These are phyloP conservation scores for Rhexocercosporidium sp. DNA, from an alignment of 2,329 filamentous ascomycete species.

Conservation along the genomic window DNA sequence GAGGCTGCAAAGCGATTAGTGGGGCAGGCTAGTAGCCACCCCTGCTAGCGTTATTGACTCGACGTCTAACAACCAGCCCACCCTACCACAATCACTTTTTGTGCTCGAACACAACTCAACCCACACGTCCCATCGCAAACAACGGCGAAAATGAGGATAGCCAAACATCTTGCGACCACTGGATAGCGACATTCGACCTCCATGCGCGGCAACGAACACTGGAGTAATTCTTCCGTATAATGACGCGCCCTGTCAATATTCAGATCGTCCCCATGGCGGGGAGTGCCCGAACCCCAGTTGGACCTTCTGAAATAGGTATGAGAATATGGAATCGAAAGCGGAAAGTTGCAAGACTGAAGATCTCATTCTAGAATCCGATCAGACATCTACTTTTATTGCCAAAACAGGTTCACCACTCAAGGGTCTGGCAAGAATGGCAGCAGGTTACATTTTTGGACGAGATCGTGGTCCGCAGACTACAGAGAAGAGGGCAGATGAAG, in stretches of 20 bases:
- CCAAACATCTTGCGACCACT: background rate
- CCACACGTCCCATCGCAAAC: background rate
- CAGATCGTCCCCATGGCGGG: background rate
- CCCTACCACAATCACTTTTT: background rate
- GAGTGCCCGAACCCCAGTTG: background rate
- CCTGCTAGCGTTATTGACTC: slow-evolving; percentile 8
- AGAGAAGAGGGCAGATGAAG: background rate
- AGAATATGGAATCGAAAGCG: background rate
- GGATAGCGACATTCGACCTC: background rate
- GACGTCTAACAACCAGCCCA: background rate
- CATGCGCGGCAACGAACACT: background rate
- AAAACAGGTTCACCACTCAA: background rate
- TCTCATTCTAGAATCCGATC: background rate
- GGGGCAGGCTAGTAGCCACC: background rate
- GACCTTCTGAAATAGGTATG: background rate
- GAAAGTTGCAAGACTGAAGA: background rate
- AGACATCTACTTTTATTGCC: background rate
- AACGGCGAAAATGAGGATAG: background rate
- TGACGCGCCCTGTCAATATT: background rate
- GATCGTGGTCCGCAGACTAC: background rate
- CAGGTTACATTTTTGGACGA: background rate
- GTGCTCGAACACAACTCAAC: background rate
- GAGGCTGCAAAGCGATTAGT: background rate
- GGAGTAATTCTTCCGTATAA: background rate
- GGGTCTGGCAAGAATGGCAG: background rate